Evolutionary conservation across 768 basidiomycete genomes (phyloP), one percentile per base, ranked within the genome.

Genomic region (Rubroboletus pulcherrimus): DNA sequence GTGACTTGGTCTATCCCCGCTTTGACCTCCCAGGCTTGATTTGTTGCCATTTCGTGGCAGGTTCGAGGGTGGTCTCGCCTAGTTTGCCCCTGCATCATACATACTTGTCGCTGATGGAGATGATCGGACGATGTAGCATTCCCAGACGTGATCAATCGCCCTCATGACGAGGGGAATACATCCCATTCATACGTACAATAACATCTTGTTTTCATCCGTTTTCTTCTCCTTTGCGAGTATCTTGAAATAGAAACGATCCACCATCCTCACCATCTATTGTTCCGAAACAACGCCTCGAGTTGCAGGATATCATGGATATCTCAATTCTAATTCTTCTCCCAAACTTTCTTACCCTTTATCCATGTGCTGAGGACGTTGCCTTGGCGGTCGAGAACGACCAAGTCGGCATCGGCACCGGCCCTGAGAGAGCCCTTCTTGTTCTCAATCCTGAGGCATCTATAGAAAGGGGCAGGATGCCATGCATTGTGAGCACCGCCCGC

Each of bases 321-420:
- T 61, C 59, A 69, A 49, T 51, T 61, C 69, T 69, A 69, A 49
- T 51, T 61, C 69, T 69, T 73, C 31, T 64, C 73, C 89, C 89
- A 93, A 8, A 85, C 86, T 63, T 86, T 78, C 69, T 79, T 83
- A 6, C 91, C 93, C 60, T 75, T 81, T 19, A 93, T 84, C 89
- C 89, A 91, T 12, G 89, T 89, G 57, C 79, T 81, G 35, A 85
- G 71, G 15, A 89, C 84, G 45, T 77, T 74, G 4, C 91, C 90
- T 46, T 79, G 75, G 53, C 78, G 75, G 65, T 90, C 85, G 44
- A 93, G 79, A 29, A 94, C 83, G 38, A 86, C 81, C 37, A 96
- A 73, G 72, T 96, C 93, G 9, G 92, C 93, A 67, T 94, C 89
- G 31, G 85, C 89, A n/a, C 90, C 92, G 1, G 87, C 73, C 46